Conservation (phyloP, 768 basidiomycete genomes). For the Tremella yokohamensis region DNA sequence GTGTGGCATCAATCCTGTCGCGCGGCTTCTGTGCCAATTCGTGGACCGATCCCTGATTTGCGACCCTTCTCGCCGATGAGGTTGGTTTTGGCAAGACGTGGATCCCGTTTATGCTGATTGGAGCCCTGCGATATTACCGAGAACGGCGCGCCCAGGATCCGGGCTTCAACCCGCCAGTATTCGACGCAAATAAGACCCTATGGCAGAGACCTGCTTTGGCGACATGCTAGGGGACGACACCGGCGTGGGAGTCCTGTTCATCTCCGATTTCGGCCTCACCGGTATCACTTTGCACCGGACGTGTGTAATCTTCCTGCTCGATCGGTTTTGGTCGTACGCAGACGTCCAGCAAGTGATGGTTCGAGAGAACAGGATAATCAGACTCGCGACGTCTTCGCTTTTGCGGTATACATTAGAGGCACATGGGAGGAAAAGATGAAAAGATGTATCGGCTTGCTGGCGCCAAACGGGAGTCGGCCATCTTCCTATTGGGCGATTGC, state of each 20-base stretch:
- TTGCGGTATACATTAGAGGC: too few relatives aligned
- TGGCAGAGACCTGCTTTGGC: too few relatives aligned
- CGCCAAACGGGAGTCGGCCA: too few relatives aligned
- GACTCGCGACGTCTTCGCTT: too few relatives aligned
- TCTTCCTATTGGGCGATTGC: too few relatives aligned
- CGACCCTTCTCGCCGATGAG: constrained; percentile 4
- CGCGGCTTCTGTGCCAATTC: too few relatives aligned
- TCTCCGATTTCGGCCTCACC: not conserved
- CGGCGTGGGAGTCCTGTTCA: not conserved
- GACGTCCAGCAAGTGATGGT: not conserved
- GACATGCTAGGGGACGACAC: too few relatives aligned
- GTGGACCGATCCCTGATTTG: not conserved
- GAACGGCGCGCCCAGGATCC: not conserved
- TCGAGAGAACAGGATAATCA: not conserved
- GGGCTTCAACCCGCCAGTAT: not conserved
- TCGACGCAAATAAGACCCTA: too few relatives aligned
- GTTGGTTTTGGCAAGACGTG: not conserved
- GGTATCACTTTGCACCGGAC: not conserved
- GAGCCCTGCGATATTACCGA: not conserved
- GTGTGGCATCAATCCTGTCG: too few relatives aligned
- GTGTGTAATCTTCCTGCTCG: not conserved
- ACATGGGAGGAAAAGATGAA: too few relatives aligned
- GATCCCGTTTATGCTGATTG: not conserved
- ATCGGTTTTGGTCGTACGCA: not conserved
- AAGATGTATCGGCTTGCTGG: too few relatives aligned